Evolutionary conservation across 352 stramenopile species (phyloP).

Genomic region (Globisporangium megalacanthum): DNA sequence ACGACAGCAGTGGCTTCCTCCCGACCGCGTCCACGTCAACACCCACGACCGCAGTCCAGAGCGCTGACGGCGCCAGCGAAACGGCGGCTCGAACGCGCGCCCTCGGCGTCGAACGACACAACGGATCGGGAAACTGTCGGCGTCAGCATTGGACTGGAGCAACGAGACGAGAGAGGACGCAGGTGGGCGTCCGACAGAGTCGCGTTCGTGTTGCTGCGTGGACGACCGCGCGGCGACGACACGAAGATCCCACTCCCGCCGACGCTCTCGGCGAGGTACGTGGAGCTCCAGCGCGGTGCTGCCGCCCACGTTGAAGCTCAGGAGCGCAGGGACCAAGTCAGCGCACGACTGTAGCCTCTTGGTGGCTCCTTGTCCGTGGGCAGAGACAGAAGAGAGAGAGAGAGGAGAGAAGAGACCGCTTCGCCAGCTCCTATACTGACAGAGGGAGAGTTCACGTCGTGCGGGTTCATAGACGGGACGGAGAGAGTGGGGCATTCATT

Average conservation of each 20-base stretch:
- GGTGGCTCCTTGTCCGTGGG: no score
- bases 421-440: no score
- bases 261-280: conserved; percentile 9
- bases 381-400: no score
- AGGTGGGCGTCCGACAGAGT: neutral
- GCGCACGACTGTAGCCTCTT: no score
- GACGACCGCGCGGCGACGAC: conserved; percentile 19
- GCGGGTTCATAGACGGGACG: no score
- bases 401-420: no score
- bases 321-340: no score
- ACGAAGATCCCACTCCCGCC: conserved; percentile 36
- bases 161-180: neutral
- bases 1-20: neutral
- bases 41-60: neutral
- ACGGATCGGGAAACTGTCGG: neutral
- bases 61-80: neutral
- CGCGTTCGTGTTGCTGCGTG: conserved; percentile 3
- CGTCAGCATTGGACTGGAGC: neutral
- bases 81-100: conserved; percentile 5
- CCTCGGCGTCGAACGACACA: neutral
- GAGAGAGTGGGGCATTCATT: no score
- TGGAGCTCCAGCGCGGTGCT: neutral
- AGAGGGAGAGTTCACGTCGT: no score
- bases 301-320: neutral
- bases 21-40: neutral